phyloP scores from a whole-genome alignment of 108 stramenopile species.

The Fragilaria radians region DNA sequence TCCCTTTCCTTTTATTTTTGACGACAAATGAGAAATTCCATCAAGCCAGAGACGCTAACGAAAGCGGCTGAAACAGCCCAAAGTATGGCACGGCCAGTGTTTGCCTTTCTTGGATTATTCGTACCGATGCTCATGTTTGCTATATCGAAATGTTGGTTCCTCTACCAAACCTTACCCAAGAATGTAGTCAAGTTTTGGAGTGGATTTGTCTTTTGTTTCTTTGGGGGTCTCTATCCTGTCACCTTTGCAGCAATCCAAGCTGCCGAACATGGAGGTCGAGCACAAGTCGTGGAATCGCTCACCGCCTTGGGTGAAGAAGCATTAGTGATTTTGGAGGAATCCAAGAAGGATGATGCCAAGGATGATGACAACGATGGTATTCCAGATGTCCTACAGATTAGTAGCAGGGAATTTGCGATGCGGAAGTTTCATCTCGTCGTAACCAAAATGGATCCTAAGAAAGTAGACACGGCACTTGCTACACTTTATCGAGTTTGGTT shows the following conservation, averaged over 20 bases:
- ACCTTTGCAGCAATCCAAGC: slow-evolving; percentile 92
- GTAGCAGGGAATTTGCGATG: slow-evolving; percentile 46
- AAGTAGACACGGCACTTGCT: slow-evolving; percentile 54
- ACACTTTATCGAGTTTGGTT: slow-evolving; percentile 78
- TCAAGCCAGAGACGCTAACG: slow-evolving; percentile 8
- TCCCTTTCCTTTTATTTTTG: too few species aligned
- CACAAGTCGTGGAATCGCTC: slow-evolving; percentile 55
- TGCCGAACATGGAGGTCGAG: slow-evolving; percentile 73
- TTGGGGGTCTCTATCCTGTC: slow-evolving; percentile 88
- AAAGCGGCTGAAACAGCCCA: slow-evolving; percentile 18
- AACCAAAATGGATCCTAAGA: slow-evolving; percentile 83
- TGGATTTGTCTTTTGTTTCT: slow-evolving; percentile 90
- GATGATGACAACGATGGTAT: slow-evolving; percentile 84
- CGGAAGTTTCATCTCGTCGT: slow-evolving; percentile 85
- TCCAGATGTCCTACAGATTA: slow-evolving; percentile 68
- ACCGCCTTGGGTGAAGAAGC: slow-evolving; percentile 57
- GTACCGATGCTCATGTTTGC: slow-evolving; percentile 34
- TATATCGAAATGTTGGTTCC: slow-evolving; percentile 7
- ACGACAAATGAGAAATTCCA: too few species aligned
- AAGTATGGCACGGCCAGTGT: slow-evolving; percentile 27
- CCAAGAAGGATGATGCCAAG: slow-evolving; percentile 79
- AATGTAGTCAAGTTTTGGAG: slow-evolving; percentile 46
- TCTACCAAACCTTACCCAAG: slow-evolving; percentile 50
- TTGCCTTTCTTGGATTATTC: slow-evolving; percentile 21
- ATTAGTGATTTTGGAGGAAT: slow-evolving; percentile 65